phyloP scores from a whole-genome alignment of 2,329 filamentous ascomycete genomes.

The Cercospora sp. region DNA sequence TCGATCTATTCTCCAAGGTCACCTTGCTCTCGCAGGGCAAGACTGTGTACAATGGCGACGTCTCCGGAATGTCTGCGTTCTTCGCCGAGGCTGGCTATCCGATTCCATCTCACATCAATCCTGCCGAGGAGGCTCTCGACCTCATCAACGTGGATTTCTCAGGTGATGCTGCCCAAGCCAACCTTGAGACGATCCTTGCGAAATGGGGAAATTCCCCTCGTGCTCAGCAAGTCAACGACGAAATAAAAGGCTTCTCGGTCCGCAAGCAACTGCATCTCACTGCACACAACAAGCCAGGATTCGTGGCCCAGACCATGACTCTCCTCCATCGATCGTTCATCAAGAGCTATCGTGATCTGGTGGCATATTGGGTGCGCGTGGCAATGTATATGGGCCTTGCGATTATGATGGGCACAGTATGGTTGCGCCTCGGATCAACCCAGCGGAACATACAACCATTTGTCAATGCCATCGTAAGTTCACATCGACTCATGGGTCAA shows the following conservation, averaged over 20 bases:
- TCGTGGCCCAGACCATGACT: slow-evolving; percentile 44
- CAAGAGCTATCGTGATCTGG: slow-evolving; percentile 76
- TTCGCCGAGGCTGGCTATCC: slow-evolving; percentile 60
- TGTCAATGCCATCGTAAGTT: slow-evolving; percentile 66
- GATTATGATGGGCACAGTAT: slow-evolving; percentile 84
- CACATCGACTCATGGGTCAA: background rate
- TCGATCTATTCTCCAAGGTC: slow-evolving; percentile 74
- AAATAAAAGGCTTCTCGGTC: slow-evolving; percentile 18
- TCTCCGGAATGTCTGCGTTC: slow-evolving; percentile 56
- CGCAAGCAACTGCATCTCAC: slow-evolving; percentile 13
- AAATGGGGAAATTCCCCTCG: slow-evolving; percentile 53
- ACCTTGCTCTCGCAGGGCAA: slow-evolving; percentile 68
- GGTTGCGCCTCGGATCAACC: slow-evolving; percentile 66
- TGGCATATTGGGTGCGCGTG: slow-evolving; percentile 76
- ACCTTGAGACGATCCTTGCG: slow-evolving; percentile 52
- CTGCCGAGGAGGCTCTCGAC: slow-evolving; percentile 74
- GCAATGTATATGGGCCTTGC: slow-evolving; percentile 77
- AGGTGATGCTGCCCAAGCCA: slow-evolving; percentile 41
- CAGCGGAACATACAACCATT: slow-evolving; percentile 75
- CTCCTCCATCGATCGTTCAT: slow-evolving; percentile 76
- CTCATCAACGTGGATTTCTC: slow-evolving; percentile 73
- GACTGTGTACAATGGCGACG: slow-evolving; percentile 68
- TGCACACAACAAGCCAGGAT: slow-evolving; percentile 8
- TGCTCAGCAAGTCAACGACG: slow-evolving; percentile 14
- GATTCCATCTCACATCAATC: slow-evolving; percentile 68